Percentiles rank a stretch among this genome's conserved stretches.
These are phyloP conservation scores for Fusarium anguioides DNA, from an alignment of 2,329 filamentous ascomycete genomes.

Conservation along the genomic window DNA sequence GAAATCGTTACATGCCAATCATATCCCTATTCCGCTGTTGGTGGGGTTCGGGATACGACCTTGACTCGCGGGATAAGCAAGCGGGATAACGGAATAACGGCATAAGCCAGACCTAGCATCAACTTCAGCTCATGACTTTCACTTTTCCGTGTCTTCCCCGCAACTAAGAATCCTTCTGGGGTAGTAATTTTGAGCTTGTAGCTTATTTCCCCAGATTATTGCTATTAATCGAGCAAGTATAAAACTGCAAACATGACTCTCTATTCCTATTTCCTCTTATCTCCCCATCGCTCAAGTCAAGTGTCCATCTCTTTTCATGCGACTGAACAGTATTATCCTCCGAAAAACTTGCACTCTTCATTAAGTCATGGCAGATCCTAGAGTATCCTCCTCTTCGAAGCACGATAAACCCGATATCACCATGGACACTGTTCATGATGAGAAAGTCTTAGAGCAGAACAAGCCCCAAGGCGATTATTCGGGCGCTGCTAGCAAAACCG, in stretches of 20 bases:
- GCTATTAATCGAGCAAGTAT: not conserved
- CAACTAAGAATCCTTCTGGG: not conserved
- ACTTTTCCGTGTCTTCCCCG: conserved; percentile 13
- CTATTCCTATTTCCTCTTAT: too few relatives aligned
- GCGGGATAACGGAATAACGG: conserved; percentile 29
- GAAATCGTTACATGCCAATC: not conserved
- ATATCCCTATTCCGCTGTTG: not conserved
- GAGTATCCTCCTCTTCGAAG: conserved; percentile 6
- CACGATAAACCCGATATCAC: not conserved
- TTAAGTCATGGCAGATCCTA: not conserved
- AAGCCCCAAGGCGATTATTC: conserved; percentile 11
- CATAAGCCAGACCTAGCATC: not conserved
- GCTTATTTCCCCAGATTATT: not conserved
- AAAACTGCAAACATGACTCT: not conserved
- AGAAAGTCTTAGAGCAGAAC: conserved; percentile 5
- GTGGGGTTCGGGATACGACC: too few relatives aligned
- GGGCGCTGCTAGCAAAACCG: conserved; percentile 42
- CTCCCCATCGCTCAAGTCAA: too few relatives aligned
- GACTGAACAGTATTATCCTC: too few relatives aligned
- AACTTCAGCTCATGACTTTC: too few relatives aligned
- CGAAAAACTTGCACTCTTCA: not conserved
- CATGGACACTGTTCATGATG: conserved; percentile 6
- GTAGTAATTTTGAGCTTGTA: not conserved
- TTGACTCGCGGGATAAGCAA: conserved; percentile 5
- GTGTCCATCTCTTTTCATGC: too few relatives aligned